phyloP scores from a whole-genome alignment of 2,329 filamentous ascomycete genomes.

The Colletotrichum eremochloae region DNA sequence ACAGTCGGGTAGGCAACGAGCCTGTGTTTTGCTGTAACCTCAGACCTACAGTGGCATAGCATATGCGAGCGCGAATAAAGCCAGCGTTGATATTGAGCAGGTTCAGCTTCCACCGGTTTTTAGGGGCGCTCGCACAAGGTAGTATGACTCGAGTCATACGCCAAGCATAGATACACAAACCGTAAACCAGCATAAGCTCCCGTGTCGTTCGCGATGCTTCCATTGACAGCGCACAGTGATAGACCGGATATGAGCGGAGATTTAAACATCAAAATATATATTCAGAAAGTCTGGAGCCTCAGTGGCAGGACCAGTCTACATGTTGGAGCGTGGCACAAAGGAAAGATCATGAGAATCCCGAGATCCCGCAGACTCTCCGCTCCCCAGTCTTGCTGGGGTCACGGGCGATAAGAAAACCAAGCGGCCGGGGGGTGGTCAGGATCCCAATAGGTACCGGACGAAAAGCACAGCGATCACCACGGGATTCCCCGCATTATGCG shows the following conservation, averaged over 20 bases:
- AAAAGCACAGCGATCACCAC: slow-evolving; percentile 5
- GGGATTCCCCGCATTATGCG: slow-evolving; percentile 33
- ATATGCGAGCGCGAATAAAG: neutral
- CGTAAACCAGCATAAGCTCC: no score
- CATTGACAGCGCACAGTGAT: neutral
- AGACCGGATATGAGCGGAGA: neutral
- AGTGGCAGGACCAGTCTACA: neutral
- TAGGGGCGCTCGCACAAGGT: no score
- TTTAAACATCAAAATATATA: neutral
- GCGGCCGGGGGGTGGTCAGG: neutral
- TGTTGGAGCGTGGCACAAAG: neutral
- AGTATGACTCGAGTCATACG: neutral
- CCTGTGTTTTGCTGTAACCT: neutral
- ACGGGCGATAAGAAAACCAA: slow-evolving; percentile 24
- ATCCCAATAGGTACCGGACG: slow-evolving; percentile 9
- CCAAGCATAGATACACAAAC: neutral
- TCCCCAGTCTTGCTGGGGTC: slow-evolving; percentile 1
- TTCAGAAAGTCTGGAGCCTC: neutral
- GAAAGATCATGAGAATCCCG: slow-evolving; percentile 5
- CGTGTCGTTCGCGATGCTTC: neutral
- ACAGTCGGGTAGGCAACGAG: neutral
- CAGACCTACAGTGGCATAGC: neutral
- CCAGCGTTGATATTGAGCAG: neutral
- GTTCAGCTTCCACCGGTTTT: neutral
- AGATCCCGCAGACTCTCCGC: slow-evolving; percentile 22